Evolutionary conservation across 495 filamentous ascomycete genomes (phyloP).

Genomic region (Aspergillus asperescens): DNA sequence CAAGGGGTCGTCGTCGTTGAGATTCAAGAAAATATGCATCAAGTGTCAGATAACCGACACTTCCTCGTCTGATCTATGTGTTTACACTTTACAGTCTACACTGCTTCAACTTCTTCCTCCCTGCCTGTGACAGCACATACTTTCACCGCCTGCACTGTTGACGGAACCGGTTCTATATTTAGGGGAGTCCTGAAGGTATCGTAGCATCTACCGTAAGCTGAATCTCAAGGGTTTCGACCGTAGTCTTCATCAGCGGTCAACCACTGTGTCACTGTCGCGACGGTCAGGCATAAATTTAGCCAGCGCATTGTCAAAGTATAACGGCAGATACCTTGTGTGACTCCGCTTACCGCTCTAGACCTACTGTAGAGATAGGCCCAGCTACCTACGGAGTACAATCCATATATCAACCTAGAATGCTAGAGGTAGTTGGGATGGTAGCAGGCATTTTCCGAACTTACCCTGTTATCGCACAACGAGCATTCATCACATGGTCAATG

Average conservation of each 20-base stretch:
- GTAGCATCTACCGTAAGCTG: not conserved
- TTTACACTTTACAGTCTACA: not conserved
- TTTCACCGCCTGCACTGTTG: not conserved
- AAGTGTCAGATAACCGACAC: too few species aligned
- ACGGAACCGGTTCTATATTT: slow-evolving; percentile 1
- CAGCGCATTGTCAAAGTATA: not conserved
- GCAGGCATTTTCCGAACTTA: too few species aligned
- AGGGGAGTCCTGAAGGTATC: not conserved
- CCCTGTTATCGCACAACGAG: too few species aligned
- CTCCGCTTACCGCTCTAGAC: not conserved
- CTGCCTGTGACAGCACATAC: not conserved
- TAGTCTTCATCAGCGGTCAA: not conserved
- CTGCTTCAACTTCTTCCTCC: not conserved
- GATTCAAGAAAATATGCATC: too few species aligned
- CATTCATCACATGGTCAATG: too few species aligned
- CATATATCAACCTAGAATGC: too few species aligned
- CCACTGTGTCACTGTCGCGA: not conserved
- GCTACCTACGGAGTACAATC: too few species aligned
- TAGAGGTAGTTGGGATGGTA: too few species aligned
- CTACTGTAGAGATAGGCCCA: too few species aligned
- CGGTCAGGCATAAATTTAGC: slow-evolving; percentile 1
- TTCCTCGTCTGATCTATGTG: too few species aligned
- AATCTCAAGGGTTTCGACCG: not conserved
- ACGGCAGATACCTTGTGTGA: not conserved
- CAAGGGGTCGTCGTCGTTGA: too few species aligned